Evolutionary conservation across 202 grass and related monocot genomes (phyloP).

Genomic region (Schoenoplectus triqueter): DNA sequence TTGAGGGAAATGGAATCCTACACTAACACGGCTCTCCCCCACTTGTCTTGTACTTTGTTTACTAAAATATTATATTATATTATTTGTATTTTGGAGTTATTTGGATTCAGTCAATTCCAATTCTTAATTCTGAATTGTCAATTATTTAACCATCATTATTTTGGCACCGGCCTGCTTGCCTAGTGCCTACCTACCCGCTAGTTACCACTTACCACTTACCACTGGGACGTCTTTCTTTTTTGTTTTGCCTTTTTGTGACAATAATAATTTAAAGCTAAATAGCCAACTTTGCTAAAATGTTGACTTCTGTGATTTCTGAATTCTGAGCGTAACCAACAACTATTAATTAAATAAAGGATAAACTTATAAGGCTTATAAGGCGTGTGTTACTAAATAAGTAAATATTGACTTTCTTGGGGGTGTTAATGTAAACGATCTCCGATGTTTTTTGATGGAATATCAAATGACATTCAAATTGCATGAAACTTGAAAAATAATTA

Average conservation of each 20-base stretch:
- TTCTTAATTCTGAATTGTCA: background rate
- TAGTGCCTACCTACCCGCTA: background rate
- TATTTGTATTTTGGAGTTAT: background rate
- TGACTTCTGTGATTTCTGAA: background rate
- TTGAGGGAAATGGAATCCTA: constrained; percentile 19
- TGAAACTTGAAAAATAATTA: too few relatives aligned
- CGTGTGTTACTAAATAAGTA: background rate
- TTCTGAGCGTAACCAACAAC: background rate
- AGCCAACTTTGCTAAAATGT: background rate
- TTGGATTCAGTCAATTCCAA: background rate
- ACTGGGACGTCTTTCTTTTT: background rate
- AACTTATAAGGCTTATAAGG: too few relatives aligned
- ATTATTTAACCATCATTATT: constrained; percentile 8
- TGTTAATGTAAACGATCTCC: too few relatives aligned
- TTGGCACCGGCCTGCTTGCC: background rate
- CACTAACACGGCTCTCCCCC: constrained; percentile 18
- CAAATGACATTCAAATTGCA: too few relatives aligned
- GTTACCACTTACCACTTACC: too few relatives aligned
- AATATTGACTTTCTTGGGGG: background rate
- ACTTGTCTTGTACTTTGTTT: constrained; percentile 17
- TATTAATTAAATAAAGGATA: background rate
- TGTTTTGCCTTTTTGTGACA: background rate
- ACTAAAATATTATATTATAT: constrained; percentile 2
- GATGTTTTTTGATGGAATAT: too few relatives aligned
- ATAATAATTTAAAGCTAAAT: background rate